phyloP scores from a whole-genome alignment of 805 yeast genomes.

The Kuraishia capsulata region DNA sequence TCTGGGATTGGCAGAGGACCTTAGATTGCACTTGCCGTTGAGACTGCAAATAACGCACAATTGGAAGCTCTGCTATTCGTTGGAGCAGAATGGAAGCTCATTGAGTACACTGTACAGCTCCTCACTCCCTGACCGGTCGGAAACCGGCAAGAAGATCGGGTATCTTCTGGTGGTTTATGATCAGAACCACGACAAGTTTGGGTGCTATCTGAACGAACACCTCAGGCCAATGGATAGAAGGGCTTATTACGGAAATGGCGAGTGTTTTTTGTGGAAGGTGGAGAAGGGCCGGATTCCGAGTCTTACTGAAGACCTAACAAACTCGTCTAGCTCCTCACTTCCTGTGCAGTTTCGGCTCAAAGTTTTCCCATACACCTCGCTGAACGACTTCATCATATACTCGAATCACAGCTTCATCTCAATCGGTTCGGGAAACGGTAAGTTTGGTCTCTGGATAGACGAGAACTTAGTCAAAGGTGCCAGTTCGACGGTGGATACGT shows the following conservation, averaged over 20 bases:
- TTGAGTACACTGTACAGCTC: conserved; percentile 64
- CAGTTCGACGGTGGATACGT: conserved; percentile 69
- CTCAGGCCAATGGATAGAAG: conserved; percentile 63
- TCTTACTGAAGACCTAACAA: conserved; percentile 8
- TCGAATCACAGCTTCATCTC: conserved; percentile 72
- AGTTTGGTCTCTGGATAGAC: conserved; percentile 86
- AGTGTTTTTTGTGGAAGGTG: conserved; percentile 86
- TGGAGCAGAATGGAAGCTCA: conserved; percentile 90
- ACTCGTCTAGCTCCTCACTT: conserved; percentile 1
- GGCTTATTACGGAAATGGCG: conserved; percentile 88
- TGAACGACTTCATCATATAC: conserved; percentile 78
- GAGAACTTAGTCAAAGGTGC: conserved; percentile 69
- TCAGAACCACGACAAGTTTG: conserved; percentile 53
- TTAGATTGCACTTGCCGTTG: conserved; percentile 66
- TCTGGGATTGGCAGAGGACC: conserved; percentile 59
- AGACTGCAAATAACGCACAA: conserved; percentile 67
- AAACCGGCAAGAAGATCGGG: conserved; percentile 34
- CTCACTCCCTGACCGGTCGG: conserved; percentile 31
- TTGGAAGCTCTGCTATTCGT: conserved; percentile 75
- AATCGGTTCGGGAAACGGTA: conserved; percentile 89
- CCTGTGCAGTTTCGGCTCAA: conserved; percentile 40
- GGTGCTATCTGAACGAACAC: conserved; percentile 69
- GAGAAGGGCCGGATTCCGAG: conserved; percentile 31
- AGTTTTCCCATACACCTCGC: conserved; percentile 82
- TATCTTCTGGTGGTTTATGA: conserved; percentile 72